Evolutionary conservation across 768 basidiomycete species (phyloP), one percentile per base, ranked within the genome.

Genomic region (Pholiota microspora): DNA sequence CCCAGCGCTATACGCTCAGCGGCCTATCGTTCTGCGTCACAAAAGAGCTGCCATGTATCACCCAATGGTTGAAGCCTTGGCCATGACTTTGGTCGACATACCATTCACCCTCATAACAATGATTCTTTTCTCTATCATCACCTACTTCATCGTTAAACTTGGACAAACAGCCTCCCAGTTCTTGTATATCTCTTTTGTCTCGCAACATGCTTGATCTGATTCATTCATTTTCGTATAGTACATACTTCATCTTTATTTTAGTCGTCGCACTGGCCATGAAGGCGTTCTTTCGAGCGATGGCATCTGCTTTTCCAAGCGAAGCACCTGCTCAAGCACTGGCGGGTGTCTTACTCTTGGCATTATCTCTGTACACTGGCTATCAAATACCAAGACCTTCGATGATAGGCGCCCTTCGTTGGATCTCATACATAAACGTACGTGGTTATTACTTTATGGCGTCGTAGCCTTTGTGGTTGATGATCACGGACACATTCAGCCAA

Each of bases 211-310:
- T 13, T 46, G n/a, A 18, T 15, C 31, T 24, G 13, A 12, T 31
- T 12, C 12, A 6, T 6, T 31, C 12, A 6, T 31, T 31, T 32
- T n/a, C 40, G 18, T 13, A 4, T 55, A 88, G 86, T 64, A 80
- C 76, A 21, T 84, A 78, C 66, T 77, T 80, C 64, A 64, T 91
- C 18, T 80, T 85, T 54, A 61, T 83, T n/a, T 74, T 83, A 48
- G 67, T 74, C 2, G 78, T 84, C 55, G 77, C 85, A 29, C 49
- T 91, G 18, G 69, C 84, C 7, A 87, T 92, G 81, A 86, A 86
- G 66, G 84, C 82, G 0, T 85, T 86, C 76, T 95, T 92, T 78
- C 78, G 91, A 24, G 74, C 76, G 0, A 61, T 89, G 10, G 84
- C 85, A 0, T 83, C 88, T 0, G 74, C 75, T 4, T 84, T 86